These are phyloP conservation scores for Cunninghamia lanceolata DNA, from an alignment of 75 land plant species.

Conservation along the genomic window DNA sequence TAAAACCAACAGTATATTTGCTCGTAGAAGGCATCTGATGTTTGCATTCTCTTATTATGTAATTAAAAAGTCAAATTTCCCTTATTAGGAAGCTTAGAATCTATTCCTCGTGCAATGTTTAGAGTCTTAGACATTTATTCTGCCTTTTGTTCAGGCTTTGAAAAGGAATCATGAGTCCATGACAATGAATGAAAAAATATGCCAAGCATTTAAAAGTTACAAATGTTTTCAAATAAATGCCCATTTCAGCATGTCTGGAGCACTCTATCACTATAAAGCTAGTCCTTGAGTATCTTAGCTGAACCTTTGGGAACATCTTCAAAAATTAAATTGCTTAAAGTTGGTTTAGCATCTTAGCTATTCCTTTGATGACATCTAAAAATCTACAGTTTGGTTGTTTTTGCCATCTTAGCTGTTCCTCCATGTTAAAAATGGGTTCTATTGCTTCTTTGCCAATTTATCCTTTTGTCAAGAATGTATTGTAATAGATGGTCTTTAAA, in stretches of 20 bases:
- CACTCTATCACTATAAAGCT: background rate
- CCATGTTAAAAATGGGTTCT: too few relatives aligned
- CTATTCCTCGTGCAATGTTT: background rate
- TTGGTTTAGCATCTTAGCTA: background rate
- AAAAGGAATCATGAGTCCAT: background rate
- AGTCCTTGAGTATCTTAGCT: background rate
- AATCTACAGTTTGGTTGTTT: too few relatives aligned
- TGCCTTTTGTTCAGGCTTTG: background rate
- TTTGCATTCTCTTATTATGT: background rate
- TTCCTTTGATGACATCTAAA: background rate
- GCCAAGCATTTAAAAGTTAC: background rate
- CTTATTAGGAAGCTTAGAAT: background rate
- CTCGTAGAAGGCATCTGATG: background rate
- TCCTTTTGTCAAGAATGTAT: background rate
- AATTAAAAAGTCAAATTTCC: background rate
- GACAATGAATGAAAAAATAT: background rate
- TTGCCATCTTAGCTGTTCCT: too few relatives aligned
- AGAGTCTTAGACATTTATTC: background rate
- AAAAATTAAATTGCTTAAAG: background rate
- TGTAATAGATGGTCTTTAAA: background rate
- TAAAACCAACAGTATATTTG: background rate
- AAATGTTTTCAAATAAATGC: background rate
- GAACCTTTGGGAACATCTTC: background rate
- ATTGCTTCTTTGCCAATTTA: too few relatives aligned
- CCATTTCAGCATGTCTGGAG: background rate